Evolutionary conservation across 2,329 filamentous ascomycete species (phyloP).

Genomic region (Basipetospora sp.): DNA sequence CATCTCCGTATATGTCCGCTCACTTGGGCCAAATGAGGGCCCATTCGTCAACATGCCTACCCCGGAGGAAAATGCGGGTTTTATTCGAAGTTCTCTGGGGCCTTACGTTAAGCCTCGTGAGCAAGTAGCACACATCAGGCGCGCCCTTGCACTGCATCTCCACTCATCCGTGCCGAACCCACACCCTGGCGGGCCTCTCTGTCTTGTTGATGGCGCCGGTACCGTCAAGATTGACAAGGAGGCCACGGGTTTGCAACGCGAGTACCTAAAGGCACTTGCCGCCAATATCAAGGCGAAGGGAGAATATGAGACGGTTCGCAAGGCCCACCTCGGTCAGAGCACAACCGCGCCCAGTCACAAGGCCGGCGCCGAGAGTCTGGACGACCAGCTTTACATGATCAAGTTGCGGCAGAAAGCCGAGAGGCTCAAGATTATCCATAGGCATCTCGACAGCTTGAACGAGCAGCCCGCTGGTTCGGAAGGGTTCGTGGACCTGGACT

Average conservation of each 20-base stretch:
- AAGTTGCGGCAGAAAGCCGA: conserved; percentile 37
- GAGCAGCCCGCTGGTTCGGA: conserved; percentile 36
- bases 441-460: conserved; percentile 33
- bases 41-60: not conserved
- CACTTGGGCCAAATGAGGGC: no score
- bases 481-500: conserved; percentile 33
- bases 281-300: conserved; percentile 36
- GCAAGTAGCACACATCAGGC: conserved; percentile 41
- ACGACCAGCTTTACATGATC: conserved; percentile 36
- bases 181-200: conserved; percentile 29
- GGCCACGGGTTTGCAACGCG: conserved; percentile 33
- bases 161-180: conserved; percentile 30
- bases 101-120: conserved; percentile 43
- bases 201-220: conserved; percentile 28
- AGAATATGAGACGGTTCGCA: conserved; percentile 27
- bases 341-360: not conserved
- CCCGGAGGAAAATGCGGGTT: conserved; percentile 16
- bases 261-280: conserved; percentile 40
- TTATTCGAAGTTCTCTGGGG: conserved; percentile 29
- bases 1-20: no score
- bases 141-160: conserved; percentile 39
- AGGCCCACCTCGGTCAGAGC: conserved; percentile 10
- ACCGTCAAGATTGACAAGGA: conserved; percentile 22
- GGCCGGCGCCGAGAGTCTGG: conserved; percentile 16
- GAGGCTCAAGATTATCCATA: conserved; percentile 33